Evolutionary conservation across 345 rosid species (phyloP).

Genomic region (Sisymbrium irio): DNA sequence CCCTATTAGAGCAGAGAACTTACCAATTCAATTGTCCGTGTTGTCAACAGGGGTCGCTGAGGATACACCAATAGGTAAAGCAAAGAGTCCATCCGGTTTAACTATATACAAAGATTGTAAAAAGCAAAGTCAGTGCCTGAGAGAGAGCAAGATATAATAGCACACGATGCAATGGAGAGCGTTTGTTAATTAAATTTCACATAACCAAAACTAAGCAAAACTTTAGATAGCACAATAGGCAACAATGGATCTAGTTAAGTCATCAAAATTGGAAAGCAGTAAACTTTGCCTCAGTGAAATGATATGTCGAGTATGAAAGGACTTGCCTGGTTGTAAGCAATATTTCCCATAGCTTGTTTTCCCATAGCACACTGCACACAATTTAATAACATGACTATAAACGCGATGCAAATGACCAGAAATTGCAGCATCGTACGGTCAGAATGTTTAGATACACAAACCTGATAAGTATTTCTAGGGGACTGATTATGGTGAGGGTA

Average conservation of each 20-base stretch:
- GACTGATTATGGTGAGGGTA: slow-evolving; percentile 99
- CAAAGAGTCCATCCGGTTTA: slow-evolving; percentile 81
- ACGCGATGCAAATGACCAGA: slow-evolving; percentile 9
- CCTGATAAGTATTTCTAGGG: slow-evolving; percentile 98
- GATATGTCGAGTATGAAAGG: not conserved
- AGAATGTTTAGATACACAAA: slow-evolving; percentile 29
- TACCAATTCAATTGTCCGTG: slow-evolving; percentile 93
- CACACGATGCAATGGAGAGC: not conserved
- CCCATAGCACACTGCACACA: slow-evolving; percentile 92
- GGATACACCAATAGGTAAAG: slow-evolving; percentile 92
- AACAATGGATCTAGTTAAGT: not conserved
- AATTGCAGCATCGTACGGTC: slow-evolving; percentile 17
- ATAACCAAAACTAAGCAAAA: slow-evolving; percentile 16
- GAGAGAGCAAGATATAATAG: slow-evolving; percentile 4
- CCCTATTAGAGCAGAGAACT: slow-evolving; percentile 16
- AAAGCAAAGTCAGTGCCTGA: not conserved
- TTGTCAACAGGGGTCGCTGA: slow-evolving; percentile 88
- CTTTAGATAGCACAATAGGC: not conserved
- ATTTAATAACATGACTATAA: not conserved
- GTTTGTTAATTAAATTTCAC: not conserved
- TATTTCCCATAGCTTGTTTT: slow-evolving; percentile 98
- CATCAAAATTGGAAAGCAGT: slow-evolving; percentile 4
- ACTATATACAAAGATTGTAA: slow-evolving; percentile 37
- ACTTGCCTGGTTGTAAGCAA: slow-evolving; percentile 91
- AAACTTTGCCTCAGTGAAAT: not conserved